A percentile compares a stretch with the other conserved stretches of the same genome.
Evolutionary conservation across 2,329 filamentous ascomycete genomes (phyloP).

Genomic region (Phyllosticta capitalensis): DNA sequence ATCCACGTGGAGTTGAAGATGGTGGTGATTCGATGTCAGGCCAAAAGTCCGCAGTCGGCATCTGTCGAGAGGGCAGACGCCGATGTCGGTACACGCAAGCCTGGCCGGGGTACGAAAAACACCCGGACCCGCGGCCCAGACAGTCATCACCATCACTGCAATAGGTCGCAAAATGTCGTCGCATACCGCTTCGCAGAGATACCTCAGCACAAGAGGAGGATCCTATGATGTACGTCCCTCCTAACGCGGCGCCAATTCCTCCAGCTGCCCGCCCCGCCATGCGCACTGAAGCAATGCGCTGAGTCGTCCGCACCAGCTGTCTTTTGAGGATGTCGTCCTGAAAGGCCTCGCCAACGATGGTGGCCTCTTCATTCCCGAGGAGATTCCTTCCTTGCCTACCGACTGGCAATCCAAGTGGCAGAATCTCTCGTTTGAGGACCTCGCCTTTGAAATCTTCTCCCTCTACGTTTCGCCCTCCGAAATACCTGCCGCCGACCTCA

Average conservation of each 20-base stretch:
- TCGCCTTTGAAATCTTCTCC: constrained; percentile 76
- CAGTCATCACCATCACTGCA: not conserved
- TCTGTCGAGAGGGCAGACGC: not conserved
- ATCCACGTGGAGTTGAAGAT: not conserved
- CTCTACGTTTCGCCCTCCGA: constrained; percentile 79
- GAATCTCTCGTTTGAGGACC: constrained; percentile 66
- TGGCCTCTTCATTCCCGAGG: constrained; percentile 80
- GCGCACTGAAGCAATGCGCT: constrained; percentile 18
- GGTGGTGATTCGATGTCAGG: not conserved
- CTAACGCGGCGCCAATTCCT: constrained; percentile 10
- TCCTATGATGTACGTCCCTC: constrained; percentile 45
- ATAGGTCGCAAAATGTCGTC: constrained; percentile 26
- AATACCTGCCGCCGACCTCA: constrained; percentile 71
- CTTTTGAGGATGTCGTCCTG: constrained; percentile 83
- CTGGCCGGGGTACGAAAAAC: not conserved
- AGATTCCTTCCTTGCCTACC: constrained; percentile 56
- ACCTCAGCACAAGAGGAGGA: constrained; percentile 53
- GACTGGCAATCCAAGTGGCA: constrained; percentile 65
- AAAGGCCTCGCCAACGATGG: constrained; percentile 82
- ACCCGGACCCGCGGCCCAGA: not conserved
- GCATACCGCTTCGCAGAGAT: constrained; percentile 48
- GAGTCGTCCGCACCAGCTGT: constrained; percentile 47
- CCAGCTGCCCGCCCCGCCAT: constrained; percentile 9
- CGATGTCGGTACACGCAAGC: not conserved
- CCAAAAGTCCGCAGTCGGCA: not conserved